These are phyloP conservation scores for Populus simonii DNA, from an alignment of 345 rosid species.

Conservation along the genomic window DNA sequence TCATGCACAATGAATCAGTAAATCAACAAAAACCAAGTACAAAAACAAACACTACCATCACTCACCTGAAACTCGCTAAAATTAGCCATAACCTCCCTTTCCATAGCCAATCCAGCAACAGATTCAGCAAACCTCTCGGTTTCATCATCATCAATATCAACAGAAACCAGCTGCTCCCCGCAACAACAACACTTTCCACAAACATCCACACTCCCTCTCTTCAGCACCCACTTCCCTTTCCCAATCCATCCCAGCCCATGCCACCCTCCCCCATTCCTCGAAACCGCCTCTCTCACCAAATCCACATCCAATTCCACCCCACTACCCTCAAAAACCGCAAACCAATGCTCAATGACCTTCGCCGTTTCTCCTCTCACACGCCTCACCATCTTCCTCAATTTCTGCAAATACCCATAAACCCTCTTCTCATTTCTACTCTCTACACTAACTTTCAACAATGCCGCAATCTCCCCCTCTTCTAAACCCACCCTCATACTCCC, in stretches of 20 bases:
- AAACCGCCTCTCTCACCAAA: conserved; percentile 39
- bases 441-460: conserved; percentile 65
- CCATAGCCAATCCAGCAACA: conserved; percentile 67
- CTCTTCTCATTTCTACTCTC: conserved; percentile 45
- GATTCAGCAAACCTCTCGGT: conserved; percentile 62
- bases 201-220: conserved; percentile 45
- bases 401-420: conserved; percentile 76
- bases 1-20: not conserved
- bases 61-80: conserved; percentile 82
- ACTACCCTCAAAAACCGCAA: conserved; percentile 36
- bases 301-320: conserved; percentile 29
- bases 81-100: conserved; percentile 68
- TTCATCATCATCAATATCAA: conserved; percentile 66
- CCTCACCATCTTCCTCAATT: conserved; percentile 56
- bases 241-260: conserved; percentile 95
- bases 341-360: conserved; percentile 58
- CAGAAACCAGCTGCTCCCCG: conserved; percentile 56
- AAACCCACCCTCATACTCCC: conserved; percentile 40
- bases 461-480: conserved; percentile 69
- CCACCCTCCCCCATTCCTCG: conserved; percentile 88
- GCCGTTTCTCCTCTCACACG: conserved; percentile 58
- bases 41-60: not conserved
- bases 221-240: conserved; percentile 62
- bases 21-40: not conserved
- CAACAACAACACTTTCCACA: conserved; percentile 66